Evolutionary conservation across 2,329 filamentous ascomycete genomes (phyloP), one percentile per base, ranked within the genome.

Genomic region (Lecanosticta acicola): DNA sequence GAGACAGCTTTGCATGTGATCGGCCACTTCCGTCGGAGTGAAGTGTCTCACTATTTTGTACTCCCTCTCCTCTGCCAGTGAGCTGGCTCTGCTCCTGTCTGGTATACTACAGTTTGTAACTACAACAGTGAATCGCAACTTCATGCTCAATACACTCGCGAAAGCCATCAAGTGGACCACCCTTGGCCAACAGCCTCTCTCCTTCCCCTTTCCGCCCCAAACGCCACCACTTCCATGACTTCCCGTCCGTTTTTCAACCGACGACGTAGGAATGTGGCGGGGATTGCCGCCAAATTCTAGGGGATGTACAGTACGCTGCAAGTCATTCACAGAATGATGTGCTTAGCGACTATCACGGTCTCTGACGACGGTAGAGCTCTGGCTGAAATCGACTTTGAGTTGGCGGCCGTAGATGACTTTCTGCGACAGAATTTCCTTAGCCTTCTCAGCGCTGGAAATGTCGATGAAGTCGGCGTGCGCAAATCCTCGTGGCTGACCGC

Each of bases 401-500:
- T 66, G 61, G 45, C 87, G 77, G 34, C 82, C 83, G 57, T 83
- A 83, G n/a, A 90, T 69, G 39, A 71, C 66, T 66, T 79, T 78
- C 17, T 69, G 67, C 42, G 66, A 54, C 32, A 94, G 70, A 11
- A 71, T 55, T 44, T 80, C 76, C 58, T 71, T 71, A 0, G 79
- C 88, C 51, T 70, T 71, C 44, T 69, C 59, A n/a, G 87, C 86
- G 51, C 79, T 80, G 51, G 81, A 76, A 32, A 82, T 63, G 57
- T 85, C 79, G 35, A 77, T 61, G 66, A 94, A 94, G 62, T 94
- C 87, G 39, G 83, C 84, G 64, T 94, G 88, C 16, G 84, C 85
- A 64, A 93, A 94, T 51, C 89, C 89, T 64, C 86, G 77, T 32
- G 85, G 85, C 69, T 85, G 83, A 37, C 88, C 88, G 4, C 85